phyloP scores from a whole-genome alignment of 225 moss, liverwort and hornwort genomes.

The Asterella californica region DNA sequence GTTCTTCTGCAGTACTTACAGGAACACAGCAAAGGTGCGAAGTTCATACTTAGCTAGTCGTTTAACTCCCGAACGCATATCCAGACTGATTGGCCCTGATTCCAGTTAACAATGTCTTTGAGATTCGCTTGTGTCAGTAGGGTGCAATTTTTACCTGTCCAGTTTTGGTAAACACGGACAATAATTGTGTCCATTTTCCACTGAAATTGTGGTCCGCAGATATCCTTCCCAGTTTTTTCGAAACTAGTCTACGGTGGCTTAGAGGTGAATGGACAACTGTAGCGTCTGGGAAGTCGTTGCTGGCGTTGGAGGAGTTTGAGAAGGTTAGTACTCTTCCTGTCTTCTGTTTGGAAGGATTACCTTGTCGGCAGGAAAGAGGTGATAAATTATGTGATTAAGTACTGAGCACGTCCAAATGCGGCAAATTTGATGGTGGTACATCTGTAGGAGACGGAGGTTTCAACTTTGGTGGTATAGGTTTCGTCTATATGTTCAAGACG shows the following conservation, averaged over 20 bases:
- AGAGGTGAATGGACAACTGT: conserved; percentile 53
- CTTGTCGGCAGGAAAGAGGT: no score
- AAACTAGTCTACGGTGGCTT: conserved; percentile 60
- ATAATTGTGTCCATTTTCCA: no score
- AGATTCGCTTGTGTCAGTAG: background rate
- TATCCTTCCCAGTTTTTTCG: conserved; percentile 22
- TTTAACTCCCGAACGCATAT: background rate
- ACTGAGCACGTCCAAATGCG: no score
- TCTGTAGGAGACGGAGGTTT: no score
- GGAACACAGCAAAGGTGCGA: conserved; percentile 32
- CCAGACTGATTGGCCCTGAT: background rate
- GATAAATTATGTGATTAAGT: no score
- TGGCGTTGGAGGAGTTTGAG: conserved; percentile 14
- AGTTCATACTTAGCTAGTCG: background rate
- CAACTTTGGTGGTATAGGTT: no score
- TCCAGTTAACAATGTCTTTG: no score
- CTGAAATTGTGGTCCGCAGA: background rate
- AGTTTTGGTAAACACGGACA: no score
- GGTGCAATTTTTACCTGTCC: no score
- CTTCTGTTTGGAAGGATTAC: background rate
- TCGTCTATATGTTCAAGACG: no score
- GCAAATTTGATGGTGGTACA: no score
- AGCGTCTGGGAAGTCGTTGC: conserved; percentile 35
- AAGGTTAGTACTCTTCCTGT: conserved; percentile 11
- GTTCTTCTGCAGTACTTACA: conserved; percentile 37